Base-by-base conservation (phyloP, 1,284 basidiomycete genomes). In the Ganoderma boninense region DNA sequence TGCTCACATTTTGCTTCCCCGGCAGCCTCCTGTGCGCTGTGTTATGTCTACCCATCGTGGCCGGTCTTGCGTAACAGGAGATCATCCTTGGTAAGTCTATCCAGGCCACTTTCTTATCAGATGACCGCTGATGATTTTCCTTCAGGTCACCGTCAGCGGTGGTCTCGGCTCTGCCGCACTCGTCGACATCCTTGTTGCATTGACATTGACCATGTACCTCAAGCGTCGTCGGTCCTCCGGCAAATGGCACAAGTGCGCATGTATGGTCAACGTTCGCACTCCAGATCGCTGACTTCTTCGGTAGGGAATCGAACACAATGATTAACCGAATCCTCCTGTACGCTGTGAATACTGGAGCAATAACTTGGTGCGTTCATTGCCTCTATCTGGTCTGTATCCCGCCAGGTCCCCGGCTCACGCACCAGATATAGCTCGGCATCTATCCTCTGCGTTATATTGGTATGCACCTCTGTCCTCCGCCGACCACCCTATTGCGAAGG, bases 271-370 rank as follows among this genome's bases (percentile, higher is more conserved):
- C 32, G 32, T 62, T 14, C 46, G n/a, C n/a, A 5, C n/a, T 20
- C 26, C 43, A 20, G 10, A 14, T 26, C 7, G 11, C 14, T 10
- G 7, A 29, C n/a, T 20, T 8, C 32, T 44, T 32, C 18, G 29
- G 20, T 20, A 61, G 73, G 40, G 64, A 72, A 10, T 72, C 73
- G 6, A 69, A 72, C 43, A 71, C 42, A 42, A 71, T 71, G 69
- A 26, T 72, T 40, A 74, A 74, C 42, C 46, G 52, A 20, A 74
- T 74, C 32, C 67, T 74, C 3, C 64, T 74, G 0, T 73, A 74
- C 46, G 62, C 71, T 16, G 72, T 75, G 54, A 73, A 75, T 32
- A 75, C 74, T 1, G 74, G 71, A 42, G 73, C 73, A 14, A 69
- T 74, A 61, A 74, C 71, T 4, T 68, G 73, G 71, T 74, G 43